A percentile compares a stretch with the other conserved stretches of the same genome.
Conservation (phyloP, 352 stramenopile genomes). For the Phytopythium chamaehyphon region DNA sequence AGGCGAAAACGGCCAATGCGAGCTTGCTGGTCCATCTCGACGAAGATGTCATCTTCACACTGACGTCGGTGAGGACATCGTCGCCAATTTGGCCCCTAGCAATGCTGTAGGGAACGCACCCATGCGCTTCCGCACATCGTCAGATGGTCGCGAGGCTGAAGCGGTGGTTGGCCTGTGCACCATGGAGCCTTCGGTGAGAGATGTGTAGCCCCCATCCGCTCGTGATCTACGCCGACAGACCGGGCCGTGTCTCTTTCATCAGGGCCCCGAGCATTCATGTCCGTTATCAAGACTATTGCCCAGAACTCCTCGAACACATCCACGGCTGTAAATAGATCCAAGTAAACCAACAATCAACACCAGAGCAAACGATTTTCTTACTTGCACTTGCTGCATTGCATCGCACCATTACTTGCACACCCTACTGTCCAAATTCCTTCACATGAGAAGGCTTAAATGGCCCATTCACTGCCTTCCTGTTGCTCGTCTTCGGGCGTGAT, state of each 20-base stretch:
- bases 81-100: not conserved
- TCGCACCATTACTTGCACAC: not conserved
- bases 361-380: no score
- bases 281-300: no score
- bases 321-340: no score
- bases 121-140: conserved; percentile 47
- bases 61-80: not conserved
- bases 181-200: not conserved
- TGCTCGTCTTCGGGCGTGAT: conserved; percentile 87
- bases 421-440: not conserved
- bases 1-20: conserved; percentile 44
- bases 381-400: no score
- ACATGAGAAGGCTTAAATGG: conserved; percentile 43
- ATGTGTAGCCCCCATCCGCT: no score
- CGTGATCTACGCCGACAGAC: no score
- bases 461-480: conserved; percentile 77
- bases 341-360: no score
- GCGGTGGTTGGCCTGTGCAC: conserved; percentile 1
- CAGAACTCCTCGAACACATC: no score
- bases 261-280: no score
- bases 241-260: not conserved
- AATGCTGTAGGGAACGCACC: conserved; percentile 9
- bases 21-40: conserved; percentile 55
- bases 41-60: conserved; percentile 56
- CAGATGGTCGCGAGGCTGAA: conserved; percentile 13